phyloP scores from a whole-genome alignment of 345 rosid genomes.

The Citrus cavaleriei region DNA sequence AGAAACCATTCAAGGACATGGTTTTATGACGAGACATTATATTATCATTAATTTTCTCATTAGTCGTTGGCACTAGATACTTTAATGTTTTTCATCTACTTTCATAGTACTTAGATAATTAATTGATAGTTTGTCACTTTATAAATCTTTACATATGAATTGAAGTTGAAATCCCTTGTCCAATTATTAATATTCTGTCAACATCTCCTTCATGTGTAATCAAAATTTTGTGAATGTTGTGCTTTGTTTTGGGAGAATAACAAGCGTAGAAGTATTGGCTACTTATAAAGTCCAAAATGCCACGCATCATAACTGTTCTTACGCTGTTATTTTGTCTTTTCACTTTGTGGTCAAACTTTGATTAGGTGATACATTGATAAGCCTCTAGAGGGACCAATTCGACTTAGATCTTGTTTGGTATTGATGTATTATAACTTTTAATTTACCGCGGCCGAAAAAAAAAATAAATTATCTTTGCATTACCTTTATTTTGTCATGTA shows the following conservation, averaged over 20 bases:
- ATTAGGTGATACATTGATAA: neutral
- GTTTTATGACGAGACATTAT: neutral
- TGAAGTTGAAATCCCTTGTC: too few relatives aligned
- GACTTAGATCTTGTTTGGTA: neutral
- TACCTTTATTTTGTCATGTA: too few relatives aligned
- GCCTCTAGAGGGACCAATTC: neutral
- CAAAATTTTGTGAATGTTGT: neutral
- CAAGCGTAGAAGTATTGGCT: neutral
- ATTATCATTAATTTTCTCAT: neutral
- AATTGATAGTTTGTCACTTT: too few relatives aligned
- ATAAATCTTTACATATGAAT: too few relatives aligned
- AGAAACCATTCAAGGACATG: neutral
- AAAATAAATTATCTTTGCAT: too few relatives aligned
- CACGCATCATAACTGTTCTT: neutral
- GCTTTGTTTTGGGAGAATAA: neutral
- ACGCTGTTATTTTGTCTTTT: too few relatives aligned
- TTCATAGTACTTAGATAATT: too few relatives aligned
- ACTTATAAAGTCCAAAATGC: neutral
- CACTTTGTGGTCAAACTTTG: neutral
- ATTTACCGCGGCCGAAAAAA: accelerated
- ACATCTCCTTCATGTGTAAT: neutral
- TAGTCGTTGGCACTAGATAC: neutral
- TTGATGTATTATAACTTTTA: too few relatives aligned
- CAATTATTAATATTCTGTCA: too few relatives aligned
- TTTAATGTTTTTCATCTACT: neutral